Evolutionary conservation across 306 rosid species (phyloP).

Genomic region (Echinosophora koreensis): DNA sequence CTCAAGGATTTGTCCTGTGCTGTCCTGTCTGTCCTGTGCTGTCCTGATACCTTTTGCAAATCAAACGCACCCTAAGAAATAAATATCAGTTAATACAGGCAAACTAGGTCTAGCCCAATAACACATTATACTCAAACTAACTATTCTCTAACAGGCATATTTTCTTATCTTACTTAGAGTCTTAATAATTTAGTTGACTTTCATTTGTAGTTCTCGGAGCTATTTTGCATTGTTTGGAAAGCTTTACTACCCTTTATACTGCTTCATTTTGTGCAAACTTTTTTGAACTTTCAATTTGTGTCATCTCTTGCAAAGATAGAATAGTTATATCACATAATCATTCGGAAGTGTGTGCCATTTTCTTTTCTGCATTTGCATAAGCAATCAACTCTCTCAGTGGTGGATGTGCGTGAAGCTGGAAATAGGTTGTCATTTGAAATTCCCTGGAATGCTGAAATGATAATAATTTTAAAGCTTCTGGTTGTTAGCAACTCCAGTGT

Average conservation of each 20-base stretch:
- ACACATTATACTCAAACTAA: too few species aligned
- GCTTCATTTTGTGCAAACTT: not conserved
- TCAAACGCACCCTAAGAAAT: too few species aligned
- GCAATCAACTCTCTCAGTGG: not conserved
- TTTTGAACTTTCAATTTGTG: not conserved
- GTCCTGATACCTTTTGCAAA: too few species aligned
- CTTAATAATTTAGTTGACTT: not conserved
- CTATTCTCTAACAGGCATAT: too few species aligned
- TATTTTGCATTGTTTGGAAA: conserved; percentile 3
- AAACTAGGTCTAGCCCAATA: too few species aligned
- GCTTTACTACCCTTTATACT: not conserved
- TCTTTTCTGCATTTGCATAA: conserved; percentile 25
- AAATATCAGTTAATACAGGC: too few species aligned
- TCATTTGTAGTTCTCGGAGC: conserved; percentile 14
- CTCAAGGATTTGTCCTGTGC: too few species aligned
- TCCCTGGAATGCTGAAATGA: not conserved
- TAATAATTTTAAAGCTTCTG: not conserved
- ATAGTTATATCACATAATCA: not conserved
- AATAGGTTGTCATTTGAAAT: not conserved
- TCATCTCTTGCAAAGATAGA: conserved; percentile 10
- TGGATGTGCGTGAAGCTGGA: not conserved
- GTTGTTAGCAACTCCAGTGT: not conserved
- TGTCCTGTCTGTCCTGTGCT: too few species aligned
- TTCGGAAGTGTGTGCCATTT: not conserved
- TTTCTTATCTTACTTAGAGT: not conserved